These are phyloP conservation scores for Friedmanniomyces simplex DNA, from an alignment of 495 filamentous ascomycete species.

Conservation along the genomic window DNA sequence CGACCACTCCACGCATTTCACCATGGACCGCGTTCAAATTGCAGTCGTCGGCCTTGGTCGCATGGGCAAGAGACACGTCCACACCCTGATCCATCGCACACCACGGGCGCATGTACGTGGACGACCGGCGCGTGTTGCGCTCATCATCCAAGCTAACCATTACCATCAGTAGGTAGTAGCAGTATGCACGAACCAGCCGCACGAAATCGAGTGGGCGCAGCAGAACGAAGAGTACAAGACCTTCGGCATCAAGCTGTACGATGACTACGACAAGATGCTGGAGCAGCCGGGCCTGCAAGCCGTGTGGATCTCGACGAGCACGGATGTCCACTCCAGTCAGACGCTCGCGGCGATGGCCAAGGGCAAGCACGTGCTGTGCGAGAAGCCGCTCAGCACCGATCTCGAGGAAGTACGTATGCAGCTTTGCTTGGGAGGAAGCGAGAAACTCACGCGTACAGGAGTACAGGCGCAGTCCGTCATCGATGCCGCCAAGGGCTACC, in stretches of 20 bases:
- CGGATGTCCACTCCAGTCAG: conserved; percentile 45
- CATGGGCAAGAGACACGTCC: conserved; percentile 49
- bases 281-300: conserved; percentile 43
- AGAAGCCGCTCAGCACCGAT: conserved; percentile 39
- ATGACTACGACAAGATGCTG: conserved; percentile 48
- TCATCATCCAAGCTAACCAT: too few species aligned
- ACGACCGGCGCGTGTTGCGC: too few species aligned
- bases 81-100: conserved; percentile 43
- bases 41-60: conserved; percentile 37
- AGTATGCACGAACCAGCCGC: conserved; percentile 39
- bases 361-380: conserved; percentile 45
- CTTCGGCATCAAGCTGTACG: conserved; percentile 26
- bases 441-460: background rate
- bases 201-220: conserved; percentile 44
- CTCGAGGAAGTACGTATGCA: conserved; percentile 2
- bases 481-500: background rate
- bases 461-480: conserved; percentile 2
- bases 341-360: conserved; percentile 44
- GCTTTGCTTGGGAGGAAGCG: background rate
- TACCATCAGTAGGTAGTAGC: conserved; percentile 49
- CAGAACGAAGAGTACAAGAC: conserved; percentile 36
- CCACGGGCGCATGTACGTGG: conserved; percentile 42
- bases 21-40: background rate
- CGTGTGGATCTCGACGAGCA: conserved; percentile 41
- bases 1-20: background rate